Evolutionary conservation across 2,329 filamentous ascomycete genomes (phyloP).

Genomic region (Sphaerulina populicola): DNA sequence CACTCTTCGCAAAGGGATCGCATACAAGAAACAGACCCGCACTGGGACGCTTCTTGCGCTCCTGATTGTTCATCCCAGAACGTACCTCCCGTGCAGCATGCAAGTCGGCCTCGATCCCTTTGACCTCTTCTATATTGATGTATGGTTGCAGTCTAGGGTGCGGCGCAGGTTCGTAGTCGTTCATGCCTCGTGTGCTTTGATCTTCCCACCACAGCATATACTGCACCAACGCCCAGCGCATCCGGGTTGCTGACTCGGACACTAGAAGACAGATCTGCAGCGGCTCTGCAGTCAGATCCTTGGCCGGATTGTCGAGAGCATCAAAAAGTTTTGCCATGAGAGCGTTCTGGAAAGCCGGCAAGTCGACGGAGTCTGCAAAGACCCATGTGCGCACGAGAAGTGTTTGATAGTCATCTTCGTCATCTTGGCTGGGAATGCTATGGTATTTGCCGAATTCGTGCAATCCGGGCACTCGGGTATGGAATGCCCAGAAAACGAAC

Average conservation of each 20-base stretch:
- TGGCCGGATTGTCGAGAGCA: constrained; percentile 2
- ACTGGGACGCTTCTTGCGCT: constrained; percentile 1
- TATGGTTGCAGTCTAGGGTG: background rate
- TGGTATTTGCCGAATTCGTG: constrained; percentile 2
- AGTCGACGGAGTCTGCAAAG: constrained; percentile 5
- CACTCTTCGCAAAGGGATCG: background rate
- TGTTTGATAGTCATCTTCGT: constrained; percentile 6
- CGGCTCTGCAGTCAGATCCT: constrained; percentile 1
- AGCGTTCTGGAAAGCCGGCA: constrained; percentile 4
- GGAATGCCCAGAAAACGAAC: constrained; percentile 4
- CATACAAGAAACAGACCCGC: background rate
- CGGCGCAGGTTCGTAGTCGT: background rate
- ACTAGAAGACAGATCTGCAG: constrained; percentile 3
- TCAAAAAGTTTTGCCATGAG: constrained; percentile 3
- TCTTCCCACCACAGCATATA: constrained; percentile 10
- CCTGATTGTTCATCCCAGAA: background rate
- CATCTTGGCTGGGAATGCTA: constrained; percentile 6
- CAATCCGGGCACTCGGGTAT: constrained; percentile 1
- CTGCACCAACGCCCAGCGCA: constrained; percentile 3
- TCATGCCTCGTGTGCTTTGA: background rate
- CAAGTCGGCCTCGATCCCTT: constrained; percentile 1
- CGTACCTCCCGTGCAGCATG: background rate
- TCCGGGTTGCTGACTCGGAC: constrained; percentile 1
- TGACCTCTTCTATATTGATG: constrained; percentile 1
- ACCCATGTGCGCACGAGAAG: constrained; percentile 4